phyloP scores from a whole-genome alignment of 2,329 filamentous ascomycete genomes.

The Plectosphaerella plurivora region DNA sequence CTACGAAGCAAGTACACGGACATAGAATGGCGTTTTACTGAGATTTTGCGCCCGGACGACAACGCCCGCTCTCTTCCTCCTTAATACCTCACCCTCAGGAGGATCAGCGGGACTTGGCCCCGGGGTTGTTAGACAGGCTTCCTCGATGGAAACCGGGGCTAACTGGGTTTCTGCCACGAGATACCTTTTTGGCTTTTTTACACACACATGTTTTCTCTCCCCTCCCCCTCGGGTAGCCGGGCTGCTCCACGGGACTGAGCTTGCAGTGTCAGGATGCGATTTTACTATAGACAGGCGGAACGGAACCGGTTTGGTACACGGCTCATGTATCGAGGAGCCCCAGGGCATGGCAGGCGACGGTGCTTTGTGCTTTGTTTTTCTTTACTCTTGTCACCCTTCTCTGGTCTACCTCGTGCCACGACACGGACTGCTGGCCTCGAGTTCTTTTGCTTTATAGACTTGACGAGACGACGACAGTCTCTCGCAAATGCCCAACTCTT shows the following conservation, averaged over 20 bases:
- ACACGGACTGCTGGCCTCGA: not conserved
- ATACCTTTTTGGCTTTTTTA: not conserved
- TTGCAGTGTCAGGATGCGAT: not conserved
- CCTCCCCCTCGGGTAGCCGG: not conserved
- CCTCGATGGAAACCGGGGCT: not conserved
- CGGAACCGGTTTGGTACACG: conserved; percentile 1
- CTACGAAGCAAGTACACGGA: conserved; percentile 32
- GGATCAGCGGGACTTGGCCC: not conserved
- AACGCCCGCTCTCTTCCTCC: not conserved
- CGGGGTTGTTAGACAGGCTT: not conserved
- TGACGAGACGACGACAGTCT: not conserved
- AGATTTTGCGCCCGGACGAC: not conserved
- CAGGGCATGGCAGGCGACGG: conserved; percentile 4
- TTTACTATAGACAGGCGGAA: conserved; percentile 1
- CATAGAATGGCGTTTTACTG: conserved; percentile 31
- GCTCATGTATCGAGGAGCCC: not conserved
- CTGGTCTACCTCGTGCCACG: not conserved
- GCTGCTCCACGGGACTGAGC: not conserved
- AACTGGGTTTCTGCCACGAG: not conserved
- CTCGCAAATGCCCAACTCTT: not conserved
- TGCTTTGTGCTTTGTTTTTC: conserved; percentile 1
- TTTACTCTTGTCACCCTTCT: not conserved
- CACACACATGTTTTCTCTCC: not conserved
- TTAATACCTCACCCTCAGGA: not conserved
- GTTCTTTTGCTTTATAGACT: not conserved